These are phyloP conservation scores for Hypoxylon sp. DNA, from an alignment of 2,329 filamentous ascomycete genomes.

Conservation along the genomic window DNA sequence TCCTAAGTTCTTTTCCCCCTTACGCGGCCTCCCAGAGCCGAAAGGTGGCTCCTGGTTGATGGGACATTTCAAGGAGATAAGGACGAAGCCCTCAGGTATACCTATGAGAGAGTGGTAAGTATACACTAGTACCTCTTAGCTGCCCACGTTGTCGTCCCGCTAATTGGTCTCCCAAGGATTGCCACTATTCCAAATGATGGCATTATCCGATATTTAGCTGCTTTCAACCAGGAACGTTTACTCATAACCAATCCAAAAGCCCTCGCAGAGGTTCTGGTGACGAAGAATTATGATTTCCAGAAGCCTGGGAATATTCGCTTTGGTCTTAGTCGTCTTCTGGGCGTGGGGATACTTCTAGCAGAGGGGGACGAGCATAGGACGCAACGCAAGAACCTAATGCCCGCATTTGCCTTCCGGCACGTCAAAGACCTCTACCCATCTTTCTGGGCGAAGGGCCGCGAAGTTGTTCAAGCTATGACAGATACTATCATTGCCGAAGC, in stretches of 20 bases:
- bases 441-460: conserved; percentile 84
- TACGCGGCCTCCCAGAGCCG: conserved; percentile 65
- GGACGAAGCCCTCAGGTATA: conserved; percentile 58
- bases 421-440: conserved; percentile 86
- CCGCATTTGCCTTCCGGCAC: conserved; percentile 88
- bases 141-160: background rate
- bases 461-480: conserved; percentile 76
- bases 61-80: conserved; percentile 64
- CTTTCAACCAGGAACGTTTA: conserved; percentile 54
- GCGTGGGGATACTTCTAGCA: conserved; percentile 81
- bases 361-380: conserved; percentile 93
- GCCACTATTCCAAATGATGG: conserved; percentile 76
- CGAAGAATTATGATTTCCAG: conserved; percentile 77
- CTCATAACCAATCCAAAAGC: conserved; percentile 72
- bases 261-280: conserved; percentile 78
- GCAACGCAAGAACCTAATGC: conserved; percentile 83
- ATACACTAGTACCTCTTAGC: background rate
- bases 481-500: conserved; percentile 61
- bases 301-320: conserved; percentile 71
- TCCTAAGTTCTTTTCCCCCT: conserved; percentile 65
- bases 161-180: conserved; percentile 62
- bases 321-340: conserved; percentile 74
- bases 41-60: conserved; percentile 61
- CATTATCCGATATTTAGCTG: conserved; percentile 75
- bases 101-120: conserved; percentile 66